Base-by-base conservation (phyloP, 1,284 basidiomycete genomes). In the Tilletia indica region DNA sequence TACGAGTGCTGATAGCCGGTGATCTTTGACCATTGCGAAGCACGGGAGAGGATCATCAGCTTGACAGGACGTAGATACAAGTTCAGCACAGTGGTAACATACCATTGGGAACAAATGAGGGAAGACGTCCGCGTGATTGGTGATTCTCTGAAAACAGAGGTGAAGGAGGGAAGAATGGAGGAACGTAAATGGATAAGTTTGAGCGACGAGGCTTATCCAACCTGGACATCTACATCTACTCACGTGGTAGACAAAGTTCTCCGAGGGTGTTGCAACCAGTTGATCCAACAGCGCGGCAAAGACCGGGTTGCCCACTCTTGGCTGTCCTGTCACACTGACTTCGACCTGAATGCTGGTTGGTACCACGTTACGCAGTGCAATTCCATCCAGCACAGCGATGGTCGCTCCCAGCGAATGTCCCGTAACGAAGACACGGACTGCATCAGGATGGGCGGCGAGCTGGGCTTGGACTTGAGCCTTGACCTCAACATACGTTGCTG, bases 401-500 rank as follows among this genome's bases (percentile, higher is more conserved):
- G 36, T 38, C 31, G 61, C 61, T 25, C 61, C 61, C 31, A 64
- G 34, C 31, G 61, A 64, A 34, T 64, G 61, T 11, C 61, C 61
- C 31, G 31, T 42, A 3, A 64, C 61, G 39, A 64, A 64, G 61
- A 64, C n/a, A 16, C 61, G 61, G 19, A 19, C 36, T 11, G 61
- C 34, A 34, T 42, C 38, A 9, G 61, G 36, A 36, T 64, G 38
- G 21, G 61, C 12, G 36, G 61, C 61, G 5, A 38, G 36, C 14
- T n/a, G 36, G 12, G 31, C 34, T 38, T 39, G 38, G 34, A 64
- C 61, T 9, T 25, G 31, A 16, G 61, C 36, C 14, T 38, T 25
- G 61, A 64, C 36, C 31, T 34, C 36, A 14, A 36, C 31, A 16
- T 39, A 64, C 14, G 31, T 34, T 16, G 12, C 14, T 19, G 12